Base-by-base conservation (phyloP, 768 basidiomycete species). In the Brasilioporus rufonigricans region DNA sequence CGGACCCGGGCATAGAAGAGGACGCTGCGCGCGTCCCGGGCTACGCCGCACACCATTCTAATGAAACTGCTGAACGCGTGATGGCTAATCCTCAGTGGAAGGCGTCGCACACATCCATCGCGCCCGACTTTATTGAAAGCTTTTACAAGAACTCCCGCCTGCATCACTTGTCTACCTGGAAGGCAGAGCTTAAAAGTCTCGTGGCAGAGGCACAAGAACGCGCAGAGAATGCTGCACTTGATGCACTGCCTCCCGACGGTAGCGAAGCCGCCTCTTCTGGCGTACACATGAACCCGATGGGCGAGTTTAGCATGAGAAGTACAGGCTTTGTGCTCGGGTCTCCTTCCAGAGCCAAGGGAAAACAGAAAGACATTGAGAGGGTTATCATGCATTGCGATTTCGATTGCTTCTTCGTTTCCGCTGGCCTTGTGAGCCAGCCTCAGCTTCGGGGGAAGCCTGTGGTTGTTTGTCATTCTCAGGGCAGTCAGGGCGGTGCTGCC, bases 321-420 rank as follows among this genome's bases (percentile, higher is more conserved):
- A 78, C 79, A 4, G 80, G 74, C 45, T 65, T 85, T 4, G 69
- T 77, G 4, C 65, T 76, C 64, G 74, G 70, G 52, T 82, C 83
- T 9, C 80, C 84, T 38, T 64, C 68, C 19, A 76, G 76, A 61
- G 64, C 65, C 14, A 82, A 79, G 57, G 80, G 77, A 63, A 85
- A 86, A 59, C 79, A 77, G 39, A 76, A 76, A 32, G 73, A 76
- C 19, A 60, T 77, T 32, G 80, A 84, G 40, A 78, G 80, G 16
- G 82, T 90, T 11, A 88, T 93, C 63, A 91, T 94, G 89, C 92
- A 94, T 63, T 91, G 89, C 61, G 92, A 94, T 69, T 98, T 98
- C 60, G 97, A 99, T 65, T 93, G 87, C 59, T 98, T 98, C 77
- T 99, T 99, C 66, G 95, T 98, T 12, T 86, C 91, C 1, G 96